These are phyloP conservation scores for Taxawa tesnikishii DNA, from an alignment of 2,329 filamentous ascomycete genomes.

Conservation along the genomic window DNA sequence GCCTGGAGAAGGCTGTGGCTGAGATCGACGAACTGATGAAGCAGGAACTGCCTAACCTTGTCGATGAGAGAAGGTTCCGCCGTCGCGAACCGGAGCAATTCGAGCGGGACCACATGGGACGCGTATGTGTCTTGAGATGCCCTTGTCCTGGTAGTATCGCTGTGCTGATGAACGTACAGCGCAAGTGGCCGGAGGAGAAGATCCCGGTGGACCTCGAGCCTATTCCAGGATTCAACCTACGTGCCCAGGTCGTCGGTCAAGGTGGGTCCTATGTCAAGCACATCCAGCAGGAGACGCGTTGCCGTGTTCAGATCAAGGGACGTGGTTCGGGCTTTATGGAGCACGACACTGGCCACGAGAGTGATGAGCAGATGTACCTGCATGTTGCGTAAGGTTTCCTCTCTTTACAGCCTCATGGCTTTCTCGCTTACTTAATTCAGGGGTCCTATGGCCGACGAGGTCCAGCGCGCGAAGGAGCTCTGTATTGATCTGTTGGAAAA, in stretches of 20 bases:
- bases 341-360: conserved; percentile 73
- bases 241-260: conserved; percentile 89
- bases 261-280: conserved; percentile 95
- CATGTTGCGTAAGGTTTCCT: conserved; percentile 68
- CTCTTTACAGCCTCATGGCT: too few relatives aligned
- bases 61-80: conserved; percentile 87
- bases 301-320: conserved; percentile 96
- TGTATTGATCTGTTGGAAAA: conserved; percentile 80
- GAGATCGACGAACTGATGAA: conserved; percentile 94
- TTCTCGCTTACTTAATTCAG: conserved; percentile 38
- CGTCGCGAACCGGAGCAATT: conserved; percentile 57
- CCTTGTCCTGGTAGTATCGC: too few relatives aligned
- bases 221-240: conserved; percentile 86
- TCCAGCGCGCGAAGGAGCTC: conserved; percentile 74
- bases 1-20: conserved; percentile 74
- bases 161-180: conserved; percentile 50
- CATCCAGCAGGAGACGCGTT: conserved; percentile 89
- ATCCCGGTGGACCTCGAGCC: conserved; percentile 86
- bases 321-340: conserved; percentile 92
- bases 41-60: conserved; percentile 86
- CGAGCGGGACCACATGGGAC: conserved; percentile 81
- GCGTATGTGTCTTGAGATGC: conserved; percentile 42
- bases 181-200: conserved; percentile 97
- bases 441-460: conserved; percentile 76
- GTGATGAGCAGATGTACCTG: conserved; percentile 91